Conservation (phyloP, 768 basidiomycete species). For the Xerocomus spinulosus region DNA sequence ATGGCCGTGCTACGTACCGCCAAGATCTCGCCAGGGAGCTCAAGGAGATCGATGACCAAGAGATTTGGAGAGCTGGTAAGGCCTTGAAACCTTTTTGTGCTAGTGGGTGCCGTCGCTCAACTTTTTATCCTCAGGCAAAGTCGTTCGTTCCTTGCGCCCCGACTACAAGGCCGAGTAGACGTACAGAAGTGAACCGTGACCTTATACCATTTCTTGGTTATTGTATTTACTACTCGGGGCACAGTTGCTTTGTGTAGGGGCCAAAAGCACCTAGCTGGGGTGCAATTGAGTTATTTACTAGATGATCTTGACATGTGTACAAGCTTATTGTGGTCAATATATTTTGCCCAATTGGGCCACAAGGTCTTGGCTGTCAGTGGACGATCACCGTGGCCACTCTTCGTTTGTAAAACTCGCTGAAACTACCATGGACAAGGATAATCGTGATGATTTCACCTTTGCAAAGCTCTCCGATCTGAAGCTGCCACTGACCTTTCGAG, state of each 20-base stretch:
- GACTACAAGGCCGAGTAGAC: conserved; percentile 68
- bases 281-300: conserved; percentile 16
- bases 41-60: conserved; percentile 93
- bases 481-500: conserved; percentile 80
- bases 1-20: conserved; percentile 87
- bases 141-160: conserved; percentile 83
- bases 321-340: neutral
- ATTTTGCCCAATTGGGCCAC: too few species aligned
- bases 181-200: neutral
- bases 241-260: conserved; percentile 9
- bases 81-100: conserved; percentile 4
- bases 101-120: conserved; percentile 9
- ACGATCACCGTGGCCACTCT: neutral
- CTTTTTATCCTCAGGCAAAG: conserved; percentile 54
- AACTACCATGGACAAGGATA: conserved; percentile 50
- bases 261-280: conserved; percentile 22
- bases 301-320: conserved; percentile 19
- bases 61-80: conserved; percentile 94
- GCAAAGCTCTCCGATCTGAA: conserved; percentile 88
- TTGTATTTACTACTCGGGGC: conserved; percentile 10
- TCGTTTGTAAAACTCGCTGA: neutral
- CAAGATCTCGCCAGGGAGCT: conserved; percentile 90
- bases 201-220: conserved; percentile 5
- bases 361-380: too few species aligned
- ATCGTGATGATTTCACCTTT: conserved; percentile 87